These are phyloP conservation scores for Geotrichum bryndzae DNA, from an alignment of 1,139 yeast genomes.

Conservation along the genomic window DNA sequence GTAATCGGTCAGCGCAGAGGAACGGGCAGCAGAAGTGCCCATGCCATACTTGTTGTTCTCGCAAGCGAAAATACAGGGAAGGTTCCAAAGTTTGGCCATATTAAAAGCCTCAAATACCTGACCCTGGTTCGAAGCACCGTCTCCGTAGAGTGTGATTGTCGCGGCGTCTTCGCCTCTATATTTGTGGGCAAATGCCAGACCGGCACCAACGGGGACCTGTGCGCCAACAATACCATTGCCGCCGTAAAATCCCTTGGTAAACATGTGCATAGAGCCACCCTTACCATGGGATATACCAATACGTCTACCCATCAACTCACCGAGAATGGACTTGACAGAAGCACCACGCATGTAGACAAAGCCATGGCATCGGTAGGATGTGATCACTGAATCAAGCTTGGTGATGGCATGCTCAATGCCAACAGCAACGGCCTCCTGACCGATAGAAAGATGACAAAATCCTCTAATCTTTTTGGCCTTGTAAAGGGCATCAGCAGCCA, in stretches of 20 bases:
- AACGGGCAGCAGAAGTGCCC: slow-evolving; percentile 97
- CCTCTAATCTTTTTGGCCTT: slow-evolving; percentile 98
- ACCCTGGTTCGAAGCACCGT: slow-evolving; percentile 99
- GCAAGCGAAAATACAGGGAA: slow-evolving; percentile 91
- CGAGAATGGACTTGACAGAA: slow-evolving; percentile 80
- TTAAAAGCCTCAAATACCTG: slow-evolving; percentile 96
- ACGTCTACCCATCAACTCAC: slow-evolving; percentile 95
- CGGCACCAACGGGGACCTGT: slow-evolving; percentile 97
- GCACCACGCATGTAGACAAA: slow-evolving; percentile 96
- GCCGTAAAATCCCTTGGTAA: slow-evolving; percentile 90
- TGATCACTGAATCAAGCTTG: slow-evolving; percentile 77
- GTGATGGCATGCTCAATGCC: slow-evolving; percentile 95
- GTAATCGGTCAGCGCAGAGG: slow-evolving; percentile 94
- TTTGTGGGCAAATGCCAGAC: slow-evolving; percentile 95
- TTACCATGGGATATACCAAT: slow-evolving; percentile 93
- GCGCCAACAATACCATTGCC: slow-evolving; percentile 99
- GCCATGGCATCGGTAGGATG: slow-evolving; percentile 98
- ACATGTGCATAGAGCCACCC: slow-evolving; percentile 99
- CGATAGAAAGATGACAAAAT: slow-evolving; percentile 95
- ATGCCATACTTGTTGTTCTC: slow-evolving; percentile 99
- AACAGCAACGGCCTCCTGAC: slow-evolving; percentile 98
- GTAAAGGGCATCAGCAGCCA: slow-evolving; percentile 97
- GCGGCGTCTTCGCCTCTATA: slow-evolving; percentile 72
- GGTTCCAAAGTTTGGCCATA: slow-evolving; percentile 98
- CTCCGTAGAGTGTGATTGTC: slow-evolving; percentile 89